Evolutionary conservation across 2,329 filamentous ascomycete genomes (phyloP).

Genomic region (Aureobasidium uvarum): DNA sequence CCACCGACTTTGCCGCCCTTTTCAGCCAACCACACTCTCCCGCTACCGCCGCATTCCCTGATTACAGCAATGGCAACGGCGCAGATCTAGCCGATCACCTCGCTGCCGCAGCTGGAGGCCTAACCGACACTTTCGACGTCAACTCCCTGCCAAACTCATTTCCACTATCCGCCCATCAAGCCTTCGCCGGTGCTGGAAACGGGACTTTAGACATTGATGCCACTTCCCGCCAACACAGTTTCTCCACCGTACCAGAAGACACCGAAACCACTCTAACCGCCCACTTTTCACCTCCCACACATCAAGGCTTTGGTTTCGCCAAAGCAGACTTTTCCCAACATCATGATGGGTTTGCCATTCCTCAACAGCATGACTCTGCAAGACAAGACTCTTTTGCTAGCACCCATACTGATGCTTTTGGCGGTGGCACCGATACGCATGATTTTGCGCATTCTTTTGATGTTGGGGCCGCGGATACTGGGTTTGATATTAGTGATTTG

Average conservation of each 20-base stretch:
- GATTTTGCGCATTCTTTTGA: conserved; percentile 11
- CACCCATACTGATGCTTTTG: background rate
- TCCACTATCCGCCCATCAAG: background rate
- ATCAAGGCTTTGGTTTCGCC: background rate
- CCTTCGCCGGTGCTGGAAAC: conserved; percentile 12
- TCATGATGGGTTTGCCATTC: background rate
- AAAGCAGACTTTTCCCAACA: background rate
- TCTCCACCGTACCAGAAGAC: background rate
- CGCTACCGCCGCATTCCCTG: background rate
- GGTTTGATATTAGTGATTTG: background rate
- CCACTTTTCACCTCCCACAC: background rate
- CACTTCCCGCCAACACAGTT: conserved; percentile 4
- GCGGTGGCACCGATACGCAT: background rate
- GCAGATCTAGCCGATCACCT: conserved; percentile 7
- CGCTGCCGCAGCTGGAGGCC: background rate
- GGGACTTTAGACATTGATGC: background rate
- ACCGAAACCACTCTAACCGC: background rate
- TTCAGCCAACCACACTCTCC: conserved; percentile 18
- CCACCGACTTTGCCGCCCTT: conserved; percentile 3
- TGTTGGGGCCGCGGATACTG: background rate
- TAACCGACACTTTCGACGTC: conserved; percentile 8
- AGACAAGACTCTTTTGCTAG: background rate
- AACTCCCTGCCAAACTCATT: background rate
- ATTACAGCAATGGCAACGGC: background rate
- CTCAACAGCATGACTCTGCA: background rate